Evolutionary conservation across 352 stramenopile species (phyloP).

Genomic region (Pythium rishiriense): DNA sequence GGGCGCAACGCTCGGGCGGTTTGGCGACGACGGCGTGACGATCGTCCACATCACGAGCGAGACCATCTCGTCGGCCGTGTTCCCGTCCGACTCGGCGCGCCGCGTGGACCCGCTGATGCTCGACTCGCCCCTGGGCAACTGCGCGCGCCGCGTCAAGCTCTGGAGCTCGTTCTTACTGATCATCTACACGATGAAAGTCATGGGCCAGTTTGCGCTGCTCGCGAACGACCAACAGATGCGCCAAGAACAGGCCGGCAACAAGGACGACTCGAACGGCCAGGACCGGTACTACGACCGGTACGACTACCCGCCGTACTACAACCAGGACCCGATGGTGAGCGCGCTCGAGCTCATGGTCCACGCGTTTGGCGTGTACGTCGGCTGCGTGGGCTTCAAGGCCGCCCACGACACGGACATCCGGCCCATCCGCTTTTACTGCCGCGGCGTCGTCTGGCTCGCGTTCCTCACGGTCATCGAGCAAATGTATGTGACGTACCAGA

Average conservation of each 20-base stretch:
- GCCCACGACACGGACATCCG: conserved; percentile 86
- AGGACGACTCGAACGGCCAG: conserved; percentile 29
- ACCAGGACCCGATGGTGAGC: conserved; percentile 69
- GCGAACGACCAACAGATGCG: conserved; percentile 80
- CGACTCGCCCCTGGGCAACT: conserved; percentile 80
- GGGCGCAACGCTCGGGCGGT: conserved; percentile 26
- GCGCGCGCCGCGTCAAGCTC: conserved; percentile 80
- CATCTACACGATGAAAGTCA: conserved; percentile 91
- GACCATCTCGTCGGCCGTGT: conserved; percentile 81
- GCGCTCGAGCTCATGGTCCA: conserved; percentile 74
- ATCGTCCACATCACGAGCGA: conserved; percentile 84
- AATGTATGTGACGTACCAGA: conserved; percentile 82
- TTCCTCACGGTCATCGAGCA: conserved; percentile 76
- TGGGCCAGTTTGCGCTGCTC: conserved; percentile 82
- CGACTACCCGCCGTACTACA: conserved; percentile 82
- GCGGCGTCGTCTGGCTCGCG: conserved; percentile 78
- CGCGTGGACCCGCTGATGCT: conserved; percentile 87
- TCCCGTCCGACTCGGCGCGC: conserved; percentile 77
- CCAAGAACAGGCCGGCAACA: conserved; percentile 28
- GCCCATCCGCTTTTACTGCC: conserved; percentile 82
- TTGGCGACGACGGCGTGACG: conserved; percentile 49
- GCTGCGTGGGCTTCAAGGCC: conserved; percentile 85
- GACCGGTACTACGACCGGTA: conserved; percentile 57
- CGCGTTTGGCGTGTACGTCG: conserved; percentile 83
- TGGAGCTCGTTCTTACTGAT: conserved; percentile 88